Base-by-base conservation (phyloP, 2,329 filamentous ascomycete genomes). In the Nothomitra cinnamomea region DNA sequence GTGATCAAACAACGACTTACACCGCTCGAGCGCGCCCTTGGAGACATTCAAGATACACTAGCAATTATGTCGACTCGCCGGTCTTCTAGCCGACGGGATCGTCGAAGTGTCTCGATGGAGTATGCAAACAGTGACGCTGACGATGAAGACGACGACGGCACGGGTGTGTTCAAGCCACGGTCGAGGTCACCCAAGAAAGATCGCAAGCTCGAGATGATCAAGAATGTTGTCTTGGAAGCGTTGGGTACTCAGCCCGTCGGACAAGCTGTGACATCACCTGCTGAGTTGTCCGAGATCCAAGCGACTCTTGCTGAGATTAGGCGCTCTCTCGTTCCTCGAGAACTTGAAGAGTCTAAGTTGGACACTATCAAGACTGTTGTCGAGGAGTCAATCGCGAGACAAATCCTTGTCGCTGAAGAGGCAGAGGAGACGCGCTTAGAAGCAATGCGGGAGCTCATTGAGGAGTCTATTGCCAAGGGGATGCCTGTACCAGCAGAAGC, bases 101-200 rank as follows among this genome's bases (percentile, higher is more conserved):
- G 78, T 58, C 78, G 80, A 59, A 87, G 82, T 64, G 67, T 79
- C 41, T 89, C 85, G 48, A 78, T 73, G n/a, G 84, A 87, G 28
- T 69, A 72, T 2, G 74, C 78, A 49, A 81, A 94, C 56, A 95
- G 90, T 64, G 92, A 96, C 68, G 90, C 92, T 10, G 90, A 96
- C 64, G 89, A 95, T 57, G 88, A 95, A 63, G 89, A 94, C 59
- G 88, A 95, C 21, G 85, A 77, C 40, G 69, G 38, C 61, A 82
- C 61, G 15, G 54, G 66, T 63, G 60, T 58, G 57, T 69, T 56
- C 69, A 74, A 57, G 74, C 79, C 63, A 54, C 81, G 86, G 52
- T 84, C 85, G 4, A 75, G 82, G 60, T 95, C 89, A 60, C 87
- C 88, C 17, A 77, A 79, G 55, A 78, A 82, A 57, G 87, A 94